These are phyloP conservation scores for Onygena corvina DNA, from an alignment of 2,329 filamentous ascomycete species.

Conservation along the genomic window DNA sequence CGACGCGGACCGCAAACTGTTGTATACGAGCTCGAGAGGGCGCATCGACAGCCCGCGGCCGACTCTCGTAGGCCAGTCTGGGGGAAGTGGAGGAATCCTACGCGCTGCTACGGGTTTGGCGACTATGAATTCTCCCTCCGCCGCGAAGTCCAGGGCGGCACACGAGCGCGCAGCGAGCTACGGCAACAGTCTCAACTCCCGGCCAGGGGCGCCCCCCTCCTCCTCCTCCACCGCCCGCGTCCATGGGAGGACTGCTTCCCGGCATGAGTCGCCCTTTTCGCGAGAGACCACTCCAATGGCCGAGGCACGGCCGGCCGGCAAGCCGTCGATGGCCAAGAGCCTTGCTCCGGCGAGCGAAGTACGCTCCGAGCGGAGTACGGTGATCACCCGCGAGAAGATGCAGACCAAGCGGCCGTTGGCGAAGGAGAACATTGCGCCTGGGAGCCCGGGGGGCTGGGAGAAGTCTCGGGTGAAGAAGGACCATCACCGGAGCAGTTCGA, in stretches of 20 bases:
- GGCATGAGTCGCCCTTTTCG: constrained; percentile 14
- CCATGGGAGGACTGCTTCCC: constrained; percentile 17
- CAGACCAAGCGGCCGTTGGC: constrained; percentile 48
- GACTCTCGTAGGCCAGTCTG: too few species aligned
- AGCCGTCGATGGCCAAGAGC: constrained; percentile 24
- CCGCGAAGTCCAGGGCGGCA: constrained; percentile 27
- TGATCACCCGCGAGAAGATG: constrained; percentile 52
- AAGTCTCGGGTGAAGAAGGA: constrained; percentile 20
- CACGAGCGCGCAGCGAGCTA: constrained; percentile 32
- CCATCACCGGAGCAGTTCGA: constrained; percentile 20
- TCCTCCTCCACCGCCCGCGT: constrained; percentile 29
- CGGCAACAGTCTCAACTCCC: constrained; percentile 23
- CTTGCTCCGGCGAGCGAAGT: constrained; percentile 26
- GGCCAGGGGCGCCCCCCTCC: constrained; percentile 30
- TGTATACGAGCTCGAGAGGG: not conserved
- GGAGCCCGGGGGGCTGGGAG: constrained; percentile 27
- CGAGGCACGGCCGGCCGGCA: constrained; percentile 12
- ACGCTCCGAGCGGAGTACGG: constrained; percentile 33
- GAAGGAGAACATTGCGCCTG: constrained; percentile 28
- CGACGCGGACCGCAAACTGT: not conserved
- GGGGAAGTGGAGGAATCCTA: not conserved
- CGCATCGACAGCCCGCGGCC: too few species aligned
- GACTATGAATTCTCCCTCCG: constrained; percentile 18
- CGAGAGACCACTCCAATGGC: constrained; percentile 15
- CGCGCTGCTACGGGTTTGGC: constrained; percentile 15